Evolutionary conservation across 371 early-diverging fungal genomes (phyloP), one percentile per base, ranked within the genome.

Genomic region (Apophysomyces ossiformis): DNA sequence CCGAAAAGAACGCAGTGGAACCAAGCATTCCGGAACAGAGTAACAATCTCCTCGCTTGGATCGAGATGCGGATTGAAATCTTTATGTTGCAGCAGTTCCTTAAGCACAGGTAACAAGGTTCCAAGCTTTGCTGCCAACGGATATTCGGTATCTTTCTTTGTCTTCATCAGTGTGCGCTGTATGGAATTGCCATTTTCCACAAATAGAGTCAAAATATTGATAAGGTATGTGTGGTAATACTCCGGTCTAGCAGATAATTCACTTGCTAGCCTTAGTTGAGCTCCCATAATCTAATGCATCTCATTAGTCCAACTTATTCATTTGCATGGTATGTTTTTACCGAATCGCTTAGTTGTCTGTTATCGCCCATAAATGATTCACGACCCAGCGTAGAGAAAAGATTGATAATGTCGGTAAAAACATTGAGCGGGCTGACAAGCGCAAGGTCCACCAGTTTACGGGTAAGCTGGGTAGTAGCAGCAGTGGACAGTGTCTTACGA

Each of bases 11-110:
- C 89, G 56, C 93, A 85, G 65, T 93, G 91, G 70, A 96, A 90
- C 98, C 98, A 98, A 18, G 91, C 83, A 69, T 94, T 94, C 37
- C 97, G 85, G 81, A 94, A 95, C 12, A 90, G 76, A 21, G 86
- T 76, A 0, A 87, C 84, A 1, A 87, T 77, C 50, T 93, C 95
- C 18, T 87, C 85, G 35, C 82, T 82, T 9, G 89, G 84, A 4
- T 78, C 79, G 32, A 84, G 64, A 59, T 89, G 90, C 5, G 86
- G 86, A 21, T 85, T 76, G 62, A 91, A 91, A 37, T 87, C 85
- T 6, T 76, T 68, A 37, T 89, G 88, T 5, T 78, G 73, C 36
- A 91, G 75, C 13, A 93, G 78, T 8, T 87, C 79, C 39, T 81
- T 79, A 4, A 94, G 65, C 0, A 93, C 84, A 0, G 93, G 91